phyloP scores from a whole-genome alignment of 257 asterid genomes.

The Solanum piurae region DNA sequence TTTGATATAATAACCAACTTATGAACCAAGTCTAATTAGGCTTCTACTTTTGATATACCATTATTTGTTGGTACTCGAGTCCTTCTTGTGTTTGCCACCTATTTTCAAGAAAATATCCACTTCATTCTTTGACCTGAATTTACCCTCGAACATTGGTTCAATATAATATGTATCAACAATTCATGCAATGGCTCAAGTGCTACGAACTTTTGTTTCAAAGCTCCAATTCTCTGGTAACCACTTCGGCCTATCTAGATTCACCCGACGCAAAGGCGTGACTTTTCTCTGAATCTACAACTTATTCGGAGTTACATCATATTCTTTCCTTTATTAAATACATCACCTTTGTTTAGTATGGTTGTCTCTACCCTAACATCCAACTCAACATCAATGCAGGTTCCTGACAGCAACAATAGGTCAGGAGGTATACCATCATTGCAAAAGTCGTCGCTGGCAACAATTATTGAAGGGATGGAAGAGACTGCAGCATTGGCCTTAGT shows the following conservation, averaged over 20 bases:
- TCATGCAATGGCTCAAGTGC: neutral
- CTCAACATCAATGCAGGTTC: neutral
- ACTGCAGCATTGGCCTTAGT: neutral
- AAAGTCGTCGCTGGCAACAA: neutral
- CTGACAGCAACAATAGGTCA: neutral
- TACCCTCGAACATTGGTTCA: neutral
- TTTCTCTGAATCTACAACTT: neutral
- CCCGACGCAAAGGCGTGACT: neutral
- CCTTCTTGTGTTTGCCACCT: no score
- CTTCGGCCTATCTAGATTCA: neutral
- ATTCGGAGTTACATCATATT: neutral
- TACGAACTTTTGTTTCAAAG: neutral
- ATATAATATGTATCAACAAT: neutral
- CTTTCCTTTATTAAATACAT: no score
- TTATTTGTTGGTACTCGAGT: no score
- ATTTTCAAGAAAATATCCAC: no score
- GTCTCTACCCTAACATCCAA: neutral
- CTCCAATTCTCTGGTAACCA: neutral
- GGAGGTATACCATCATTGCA: neutral
- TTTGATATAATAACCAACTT: no score
- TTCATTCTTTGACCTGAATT: neutral
- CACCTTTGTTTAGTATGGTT: neutral
- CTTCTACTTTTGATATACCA: no score
- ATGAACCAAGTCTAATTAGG: no score
- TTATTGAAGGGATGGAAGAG: neutral